phyloP scores from a whole-genome alignment of 305 asterid genomes.

The Rubia tinctorum region DNA sequence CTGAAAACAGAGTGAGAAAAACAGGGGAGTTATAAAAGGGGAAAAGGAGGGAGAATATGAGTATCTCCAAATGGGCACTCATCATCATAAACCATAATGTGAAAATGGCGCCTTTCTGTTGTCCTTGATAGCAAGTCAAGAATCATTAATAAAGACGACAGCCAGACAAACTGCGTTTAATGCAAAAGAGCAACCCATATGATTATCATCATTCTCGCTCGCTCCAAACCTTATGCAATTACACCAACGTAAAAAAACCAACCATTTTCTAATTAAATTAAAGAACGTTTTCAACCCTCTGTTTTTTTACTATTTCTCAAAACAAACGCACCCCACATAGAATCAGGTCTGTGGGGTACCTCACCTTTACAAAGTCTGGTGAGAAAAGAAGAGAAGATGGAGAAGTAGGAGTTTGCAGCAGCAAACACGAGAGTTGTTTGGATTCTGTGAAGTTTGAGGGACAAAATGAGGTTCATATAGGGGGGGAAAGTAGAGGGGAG shows the following conservation, averaged over 20 bases:
- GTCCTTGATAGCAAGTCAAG: conserved; percentile 40
- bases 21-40: not conserved
- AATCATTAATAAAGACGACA: conserved; percentile 31
- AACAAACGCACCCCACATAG: not conserved
- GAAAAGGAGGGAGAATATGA: conserved; percentile 9
- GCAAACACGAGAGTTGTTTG: not conserved
- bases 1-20: not conserved
- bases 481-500: conserved; percentile 14
- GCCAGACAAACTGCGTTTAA: conserved; percentile 20
- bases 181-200: not conserved
- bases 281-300: not conserved
- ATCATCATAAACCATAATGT: conserved; percentile 19
- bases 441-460: not conserved
- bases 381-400: no score
- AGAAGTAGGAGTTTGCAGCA: conserved; percentile 9
- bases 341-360: conserved; percentile 25
- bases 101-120: conserved; percentile 46
- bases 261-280: not conserved
- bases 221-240: not conserved
- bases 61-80: conserved; percentile 39
- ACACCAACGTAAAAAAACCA: not conserved
- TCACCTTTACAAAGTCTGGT: no score
- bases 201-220: conserved; percentile 12
- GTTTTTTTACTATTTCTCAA: not conserved
- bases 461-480: conserved; percentile 33